A percentile compares a stretch with the other conserved stretches of the same genome.
Conservation (phyloP, 225 moss, liverwort and hornwort genomes). For the Climacium dendroides region DNA sequence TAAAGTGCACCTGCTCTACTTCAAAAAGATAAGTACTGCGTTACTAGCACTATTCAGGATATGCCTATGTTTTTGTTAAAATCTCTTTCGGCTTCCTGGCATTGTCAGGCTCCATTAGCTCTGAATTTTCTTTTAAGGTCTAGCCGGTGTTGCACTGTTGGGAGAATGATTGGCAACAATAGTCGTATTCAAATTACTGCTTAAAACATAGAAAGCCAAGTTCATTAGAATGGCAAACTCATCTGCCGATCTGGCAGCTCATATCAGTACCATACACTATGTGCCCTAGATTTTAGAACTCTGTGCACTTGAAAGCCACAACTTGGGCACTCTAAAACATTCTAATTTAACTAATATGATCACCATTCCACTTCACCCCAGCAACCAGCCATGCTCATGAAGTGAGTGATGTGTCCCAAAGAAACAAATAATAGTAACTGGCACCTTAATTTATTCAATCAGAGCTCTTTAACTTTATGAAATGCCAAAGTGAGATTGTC, state of each 20-base stretch:
- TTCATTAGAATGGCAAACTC: neutral
- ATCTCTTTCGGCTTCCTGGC: neutral
- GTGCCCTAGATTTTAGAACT: neutral
- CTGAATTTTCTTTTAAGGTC: neutral
- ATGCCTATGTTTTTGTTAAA: neutral
- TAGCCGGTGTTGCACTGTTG: neutral
- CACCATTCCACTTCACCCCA: neutral
- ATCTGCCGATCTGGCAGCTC: neutral
- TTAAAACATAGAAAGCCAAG: too few relatives aligned
- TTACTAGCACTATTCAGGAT: too few relatives aligned
- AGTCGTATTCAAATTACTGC: too few relatives aligned
- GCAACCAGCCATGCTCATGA: neutral
- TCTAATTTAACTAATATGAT: neutral
- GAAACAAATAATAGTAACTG: neutral
- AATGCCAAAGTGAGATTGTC: neutral
- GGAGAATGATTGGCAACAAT: neutral
- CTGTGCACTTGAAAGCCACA: neutral
- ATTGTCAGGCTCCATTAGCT: neutral
- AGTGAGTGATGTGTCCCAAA: neutral
- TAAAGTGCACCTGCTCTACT: neutral
- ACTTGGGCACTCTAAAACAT: neutral
- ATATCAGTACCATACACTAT: neutral
- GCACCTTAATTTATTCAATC: neutral
- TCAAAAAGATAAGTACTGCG: neutral
- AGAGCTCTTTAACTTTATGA: neutral